Conservation (phyloP, 345 rosid genomes). For the Ceriops decandra region DNA sequence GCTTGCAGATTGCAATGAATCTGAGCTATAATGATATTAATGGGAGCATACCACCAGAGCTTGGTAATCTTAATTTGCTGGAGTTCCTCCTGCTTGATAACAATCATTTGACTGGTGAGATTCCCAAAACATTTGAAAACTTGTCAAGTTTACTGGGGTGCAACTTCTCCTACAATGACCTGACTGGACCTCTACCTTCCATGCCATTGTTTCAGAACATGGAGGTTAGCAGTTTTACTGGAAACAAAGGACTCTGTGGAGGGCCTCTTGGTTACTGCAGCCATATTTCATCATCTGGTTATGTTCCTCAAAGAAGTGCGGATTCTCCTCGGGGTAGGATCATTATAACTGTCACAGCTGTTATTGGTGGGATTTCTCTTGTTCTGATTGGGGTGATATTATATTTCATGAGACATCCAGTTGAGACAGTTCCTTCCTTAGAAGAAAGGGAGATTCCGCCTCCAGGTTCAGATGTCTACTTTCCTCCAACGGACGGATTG, state of each 20-base stretch:
- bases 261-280: slow-evolving; percentile 38
- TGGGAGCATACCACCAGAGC: slow-evolving; percentile 58
- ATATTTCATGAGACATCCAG: slow-evolving; percentile 46
- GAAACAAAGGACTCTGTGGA: slow-evolving; percentile 59
- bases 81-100: slow-evolving; percentile 69
- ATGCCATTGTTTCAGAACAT: slow-evolving; percentile 58
- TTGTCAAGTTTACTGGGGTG: slow-evolving; percentile 73
- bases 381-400: slow-evolving; percentile 43
- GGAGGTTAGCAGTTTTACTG: slow-evolving; percentile 60
- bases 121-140: slow-evolving; percentile 59
- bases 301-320: slow-evolving; percentile 21
- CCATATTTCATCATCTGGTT: slow-evolving; percentile 7
- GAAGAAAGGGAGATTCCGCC: slow-evolving; percentile 41
- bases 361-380: slow-evolving; percentile 49
- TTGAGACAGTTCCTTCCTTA: slow-evolving; percentile 41
- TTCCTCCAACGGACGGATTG: slow-evolving; percentile 63
- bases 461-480: slow-evolving; percentile 52
- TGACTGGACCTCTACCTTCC: slow-evolving; percentile 60
- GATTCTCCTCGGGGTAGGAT: slow-evolving; percentile 32
- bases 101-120: slow-evolving; percentile 66
- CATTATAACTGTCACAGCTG: slow-evolving; percentile 45
- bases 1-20: slow-evolving; percentile 81
- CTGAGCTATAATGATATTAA: slow-evolving; percentile 65
- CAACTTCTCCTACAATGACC: slow-evolving; percentile 71
- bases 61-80: slow-evolving; percentile 70